phyloP scores from a whole-genome alignment of 202 grass and related monocot genomes.

The Carex sylvatica region DNA sequence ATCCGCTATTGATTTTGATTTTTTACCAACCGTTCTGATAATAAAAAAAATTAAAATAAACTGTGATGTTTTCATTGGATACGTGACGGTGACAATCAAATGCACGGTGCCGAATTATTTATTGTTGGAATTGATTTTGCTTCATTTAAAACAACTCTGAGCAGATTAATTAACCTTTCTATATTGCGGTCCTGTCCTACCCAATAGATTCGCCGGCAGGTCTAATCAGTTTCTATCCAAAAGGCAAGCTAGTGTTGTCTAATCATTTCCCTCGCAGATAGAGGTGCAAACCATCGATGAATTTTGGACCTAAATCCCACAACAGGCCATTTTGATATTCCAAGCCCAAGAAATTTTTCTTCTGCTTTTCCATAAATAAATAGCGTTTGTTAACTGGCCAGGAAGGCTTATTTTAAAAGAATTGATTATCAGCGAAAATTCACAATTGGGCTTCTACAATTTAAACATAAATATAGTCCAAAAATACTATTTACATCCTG shows the following conservation, averaged over 20 bases:
- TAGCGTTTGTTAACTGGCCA: not conserved
- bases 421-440: not conserved
- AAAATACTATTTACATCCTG: not conserved
- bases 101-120: not conserved
- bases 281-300: not conserved
- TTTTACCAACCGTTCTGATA: not conserved
- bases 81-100: not conserved
- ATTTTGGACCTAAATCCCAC: not conserved
- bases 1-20: too few relatives aligned
- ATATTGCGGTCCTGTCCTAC: not conserved
- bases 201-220: not conserved
- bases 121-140: not conserved
- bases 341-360: not conserved
- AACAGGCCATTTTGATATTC: not conserved
- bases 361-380: not conserved
- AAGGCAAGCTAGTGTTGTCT: not conserved
- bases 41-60: not conserved
- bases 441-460: not conserved
- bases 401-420: not conserved
- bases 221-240: not conserved
- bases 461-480: not conserved
- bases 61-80: not conserved
- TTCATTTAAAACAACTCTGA: not conserved
- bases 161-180: not conserved
- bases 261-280: not conserved